These are phyloP conservation scores for Spatholobus suberectus DNA, from an alignment of 306 rosid species.

Conservation along the genomic window DNA sequence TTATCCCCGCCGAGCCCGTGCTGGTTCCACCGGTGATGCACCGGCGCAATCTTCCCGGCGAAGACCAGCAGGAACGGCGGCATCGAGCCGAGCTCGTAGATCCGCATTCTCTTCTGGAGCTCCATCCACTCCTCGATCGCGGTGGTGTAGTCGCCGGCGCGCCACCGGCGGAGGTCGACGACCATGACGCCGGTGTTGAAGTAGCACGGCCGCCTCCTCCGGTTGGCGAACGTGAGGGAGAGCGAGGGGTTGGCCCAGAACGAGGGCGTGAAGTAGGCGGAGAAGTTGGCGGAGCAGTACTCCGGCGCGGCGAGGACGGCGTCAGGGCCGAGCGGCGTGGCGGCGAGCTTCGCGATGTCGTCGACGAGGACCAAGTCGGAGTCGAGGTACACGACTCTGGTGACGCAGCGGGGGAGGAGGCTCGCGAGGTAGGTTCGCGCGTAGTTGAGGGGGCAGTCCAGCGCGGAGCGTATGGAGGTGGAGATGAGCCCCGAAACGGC, in stretches of 20 bases:
- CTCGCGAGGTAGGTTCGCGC: constrained; percentile 79
- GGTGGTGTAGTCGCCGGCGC: constrained; percentile 68
- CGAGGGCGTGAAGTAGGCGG: constrained; percentile 73
- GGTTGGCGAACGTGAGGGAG: constrained; percentile 61
- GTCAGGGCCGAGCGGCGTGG: constrained; percentile 52
- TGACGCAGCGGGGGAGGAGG: constrained; percentile 60
- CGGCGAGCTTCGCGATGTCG: constrained; percentile 80
- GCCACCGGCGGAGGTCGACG: constrained; percentile 77
- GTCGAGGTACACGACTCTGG: constrained; percentile 79
- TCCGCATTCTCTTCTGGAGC: constrained; percentile 90
- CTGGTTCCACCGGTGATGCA: constrained; percentile 91
- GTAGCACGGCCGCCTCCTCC: constrained; percentile 66
- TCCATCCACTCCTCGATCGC: constrained; percentile 95
- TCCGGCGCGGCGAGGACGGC: constrained; percentile 90
- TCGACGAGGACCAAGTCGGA: constrained; percentile 88
- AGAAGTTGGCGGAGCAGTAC: constrained; percentile 87
- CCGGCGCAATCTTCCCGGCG: constrained; percentile 78
- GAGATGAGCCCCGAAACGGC: constrained; percentile 85
- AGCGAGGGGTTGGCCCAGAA: constrained; percentile 90
- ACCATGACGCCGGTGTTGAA: constrained; percentile 99
- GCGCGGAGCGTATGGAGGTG: constrained; percentile 85
- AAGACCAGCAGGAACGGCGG: constrained; percentile 89
- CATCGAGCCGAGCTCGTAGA: constrained; percentile 89
- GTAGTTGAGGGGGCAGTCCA: constrained; percentile 85
- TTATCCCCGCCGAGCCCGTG: constrained; percentile 97